These are phyloP conservation scores for Podaxis sp. DNA, from an alignment of 768 basidiomycete genomes.

Conservation along the genomic window DNA sequence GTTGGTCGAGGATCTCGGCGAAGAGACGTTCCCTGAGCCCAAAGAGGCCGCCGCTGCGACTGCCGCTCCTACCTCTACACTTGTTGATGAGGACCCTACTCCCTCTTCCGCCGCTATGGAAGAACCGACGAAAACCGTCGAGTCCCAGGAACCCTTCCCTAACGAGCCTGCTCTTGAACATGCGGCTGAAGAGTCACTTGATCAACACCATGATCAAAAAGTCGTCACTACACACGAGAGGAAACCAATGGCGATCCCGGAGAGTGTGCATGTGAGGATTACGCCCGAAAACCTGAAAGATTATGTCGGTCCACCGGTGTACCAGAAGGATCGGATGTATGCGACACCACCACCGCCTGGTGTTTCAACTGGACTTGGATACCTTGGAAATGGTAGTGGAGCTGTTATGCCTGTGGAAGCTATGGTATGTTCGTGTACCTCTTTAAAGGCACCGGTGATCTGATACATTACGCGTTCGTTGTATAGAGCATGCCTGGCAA, in stretches of 20 bases:
- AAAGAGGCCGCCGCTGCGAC: slow-evolving; percentile 19
- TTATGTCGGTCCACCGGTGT: slow-evolving; percentile 94
- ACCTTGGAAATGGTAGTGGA: slow-evolving; percentile 94
- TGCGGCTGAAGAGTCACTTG: slow-evolving; percentile 14
- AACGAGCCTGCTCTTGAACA: slow-evolving; percentile 31
- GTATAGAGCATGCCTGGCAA: slow-evolving; percentile 95
- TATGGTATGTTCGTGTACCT: slow-evolving; percentile 51
- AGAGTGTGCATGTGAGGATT: slow-evolving; percentile 75
- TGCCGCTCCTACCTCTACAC: slow-evolving; percentile 17
- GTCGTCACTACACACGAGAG: slow-evolving; percentile 74
- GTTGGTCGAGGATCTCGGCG: slow-evolving; percentile 87
- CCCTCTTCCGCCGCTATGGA: not conserved
- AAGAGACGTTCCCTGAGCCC: slow-evolving; percentile 80
- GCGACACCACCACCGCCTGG: slow-evolving; percentile 78
- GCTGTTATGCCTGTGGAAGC: slow-evolving; percentile 98
- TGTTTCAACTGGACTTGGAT: slow-evolving; percentile 93
- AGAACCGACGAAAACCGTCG: slow-evolving; percentile 33
- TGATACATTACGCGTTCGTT: not conserved
- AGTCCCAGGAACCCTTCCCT: slow-evolving; percentile 47
- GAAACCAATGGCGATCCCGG: slow-evolving; percentile 79
- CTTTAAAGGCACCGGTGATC: too few species aligned
- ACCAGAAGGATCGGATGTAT: slow-evolving; percentile 94
- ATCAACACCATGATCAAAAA: slow-evolving; percentile 20
- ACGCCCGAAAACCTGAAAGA: slow-evolving; percentile 89
- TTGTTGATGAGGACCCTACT: slow-evolving; percentile 2